phyloP scores from a whole-genome alignment of 2,329 filamentous ascomycete species.

The Eutypella sp. region DNA sequence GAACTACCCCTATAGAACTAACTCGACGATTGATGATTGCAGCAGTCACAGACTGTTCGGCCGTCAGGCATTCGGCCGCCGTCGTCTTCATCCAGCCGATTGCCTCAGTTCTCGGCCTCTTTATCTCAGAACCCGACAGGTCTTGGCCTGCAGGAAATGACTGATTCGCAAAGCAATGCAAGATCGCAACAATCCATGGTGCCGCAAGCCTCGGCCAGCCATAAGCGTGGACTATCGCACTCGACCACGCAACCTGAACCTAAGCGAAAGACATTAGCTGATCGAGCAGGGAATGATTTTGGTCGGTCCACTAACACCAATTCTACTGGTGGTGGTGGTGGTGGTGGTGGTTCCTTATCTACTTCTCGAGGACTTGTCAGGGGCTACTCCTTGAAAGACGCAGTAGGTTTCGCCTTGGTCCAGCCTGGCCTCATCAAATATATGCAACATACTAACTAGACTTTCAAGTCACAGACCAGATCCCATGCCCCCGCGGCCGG shows the following conservation, averaged over 20 bases:
- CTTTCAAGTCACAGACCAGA: conserved; percentile 11
- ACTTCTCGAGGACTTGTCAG: conserved; percentile 40
- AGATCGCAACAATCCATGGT: conserved; percentile 40
- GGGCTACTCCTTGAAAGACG: conserved; percentile 34
- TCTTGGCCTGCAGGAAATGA: conserved; percentile 47
- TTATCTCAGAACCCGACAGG: conserved; percentile 14
- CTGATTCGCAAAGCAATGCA: conserved; percentile 56
- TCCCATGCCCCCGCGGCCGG: conserved; percentile 6
- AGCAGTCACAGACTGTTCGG: conserved; percentile 13
- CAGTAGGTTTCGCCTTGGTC: conserved; percentile 15
- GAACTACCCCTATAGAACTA: conserved; percentile 3
- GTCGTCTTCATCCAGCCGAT: conserved; percentile 8
- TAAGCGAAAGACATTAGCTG: conserved; percentile 56
- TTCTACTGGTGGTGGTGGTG: conserved; percentile 34
- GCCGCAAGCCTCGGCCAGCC: conserved; percentile 33
- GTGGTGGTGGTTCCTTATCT: too few relatives aligned
- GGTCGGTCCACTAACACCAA: conserved; percentile 30
- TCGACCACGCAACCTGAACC: conserved; percentile 50
- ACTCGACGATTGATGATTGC: conserved; percentile 5
- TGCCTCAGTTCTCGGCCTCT: conserved; percentile 17
- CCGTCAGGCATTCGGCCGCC: conserved; percentile 11
- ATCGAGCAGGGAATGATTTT: conserved; percentile 49
- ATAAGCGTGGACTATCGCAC: conserved; percentile 48
- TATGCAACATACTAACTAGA: background rate
- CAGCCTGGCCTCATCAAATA: too few relatives aligned